phyloP scores from a whole-genome alignment of 169 alveolate genomes.

The Eimeria praecox region DNA sequence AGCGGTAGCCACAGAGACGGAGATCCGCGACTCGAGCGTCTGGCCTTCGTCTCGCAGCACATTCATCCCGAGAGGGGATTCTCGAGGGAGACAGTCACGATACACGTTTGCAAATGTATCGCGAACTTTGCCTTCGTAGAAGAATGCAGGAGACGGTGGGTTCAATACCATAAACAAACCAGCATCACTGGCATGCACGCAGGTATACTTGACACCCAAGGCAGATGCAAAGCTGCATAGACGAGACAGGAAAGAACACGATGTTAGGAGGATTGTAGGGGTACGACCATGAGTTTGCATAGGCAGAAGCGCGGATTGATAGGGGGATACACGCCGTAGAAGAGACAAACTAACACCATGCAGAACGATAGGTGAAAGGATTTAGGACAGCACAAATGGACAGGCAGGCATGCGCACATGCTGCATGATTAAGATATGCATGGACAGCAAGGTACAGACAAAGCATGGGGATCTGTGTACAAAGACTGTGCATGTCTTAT shows the following conservation, averaged over 20 bases:
- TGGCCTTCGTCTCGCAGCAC: constrained; percentile 67
- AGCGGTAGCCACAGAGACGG: constrained; percentile 66
- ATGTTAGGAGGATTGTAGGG: not conserved
- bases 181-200: not conserved
- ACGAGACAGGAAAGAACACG: not conserved
- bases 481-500: not conserved
- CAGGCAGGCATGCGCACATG: not conserved
- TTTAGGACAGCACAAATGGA: not conserved
- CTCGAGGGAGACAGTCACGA: constrained; percentile 31
- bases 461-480: not conserved
- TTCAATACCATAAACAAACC: not conserved
- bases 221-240: not conserved
- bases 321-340: not conserved
- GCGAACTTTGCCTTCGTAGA: constrained; percentile 55
- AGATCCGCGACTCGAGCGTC: constrained; percentile 52
- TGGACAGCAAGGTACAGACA: not conserved
- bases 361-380: not conserved
- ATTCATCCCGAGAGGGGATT: constrained; percentile 37
- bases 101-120: constrained; percentile 41
- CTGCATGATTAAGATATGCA: not conserved
- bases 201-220: not conserved
- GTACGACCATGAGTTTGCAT: not conserved
- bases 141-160: constrained; percentile 70
- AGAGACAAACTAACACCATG: not conserved
- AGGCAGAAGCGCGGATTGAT: not conserved